Evolutionary conservation across 768 basidiomycete species (phyloP).

Genomic region (Auriscalpium microsporum): DNA sequence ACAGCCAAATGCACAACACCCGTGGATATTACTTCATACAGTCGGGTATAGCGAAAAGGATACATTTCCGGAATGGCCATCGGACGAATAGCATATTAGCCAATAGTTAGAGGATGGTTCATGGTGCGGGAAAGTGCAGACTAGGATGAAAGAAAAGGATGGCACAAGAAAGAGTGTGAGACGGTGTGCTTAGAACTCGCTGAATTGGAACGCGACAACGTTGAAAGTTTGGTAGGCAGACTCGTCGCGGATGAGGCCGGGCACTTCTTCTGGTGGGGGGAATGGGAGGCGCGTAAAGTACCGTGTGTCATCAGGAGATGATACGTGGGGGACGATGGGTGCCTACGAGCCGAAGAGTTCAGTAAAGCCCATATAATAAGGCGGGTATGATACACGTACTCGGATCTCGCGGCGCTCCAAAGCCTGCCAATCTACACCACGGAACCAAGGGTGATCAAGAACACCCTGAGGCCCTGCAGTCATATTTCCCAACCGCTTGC

Average conservation of each 20-base stretch:
- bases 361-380: constrained; percentile 5
- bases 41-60: constrained; percentile 8
- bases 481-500: constrained; percentile 87
- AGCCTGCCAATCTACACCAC: constrained; percentile 89
- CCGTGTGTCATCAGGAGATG: constrained; percentile 74
- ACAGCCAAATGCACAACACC: neutral
- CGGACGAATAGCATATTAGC: constrained; percentile 5
- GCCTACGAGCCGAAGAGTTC: constrained; percentile 37
- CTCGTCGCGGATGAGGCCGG: constrained; percentile 51
- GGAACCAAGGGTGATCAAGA: constrained; percentile 89
- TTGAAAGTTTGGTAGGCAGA: constrained; percentile 47
- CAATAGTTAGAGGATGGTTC: neutral
- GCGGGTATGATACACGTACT: constrained; percentile 33
- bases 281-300: constrained; percentile 77
- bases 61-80: constrained; percentile 5
- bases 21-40: constrained; percentile 4
- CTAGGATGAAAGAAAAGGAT: neutral
- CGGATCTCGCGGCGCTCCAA: constrained; percentile 80
- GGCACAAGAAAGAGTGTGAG: neutral
- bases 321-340: constrained; percentile 77
- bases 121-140: neutral
- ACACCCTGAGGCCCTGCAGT: constrained; percentile 89
- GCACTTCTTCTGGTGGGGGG: constrained; percentile 72
- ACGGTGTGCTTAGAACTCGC: constrained; percentile 49
- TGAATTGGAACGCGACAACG: constrained; percentile 60